Evolutionary conservation across 805 yeast genomes (phyloP).

Genomic region (Sugiyamaella valdiviana): DNA sequence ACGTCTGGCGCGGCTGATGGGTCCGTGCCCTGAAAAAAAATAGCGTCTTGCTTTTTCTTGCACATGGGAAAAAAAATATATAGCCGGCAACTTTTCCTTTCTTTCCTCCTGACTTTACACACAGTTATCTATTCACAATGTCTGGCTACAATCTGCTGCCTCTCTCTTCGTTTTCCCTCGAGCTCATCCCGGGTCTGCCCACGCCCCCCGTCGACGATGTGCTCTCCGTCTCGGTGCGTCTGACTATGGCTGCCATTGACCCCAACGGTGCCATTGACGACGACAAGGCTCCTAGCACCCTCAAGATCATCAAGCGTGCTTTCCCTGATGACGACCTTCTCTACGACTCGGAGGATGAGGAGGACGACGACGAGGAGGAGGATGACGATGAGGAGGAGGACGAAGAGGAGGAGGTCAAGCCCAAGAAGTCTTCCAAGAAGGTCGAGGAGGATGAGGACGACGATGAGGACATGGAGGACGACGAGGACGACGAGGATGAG

Average conservation of each 20-base stretch:
- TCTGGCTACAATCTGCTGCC: conserved; percentile 48
- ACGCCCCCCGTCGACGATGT: conserved; percentile 81
- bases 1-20: neutral
- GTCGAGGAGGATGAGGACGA: conserved; percentile 43
- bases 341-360: conserved; percentile 28
- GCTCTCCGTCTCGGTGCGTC: conserved; percentile 80
- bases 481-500: conserved; percentile 50
- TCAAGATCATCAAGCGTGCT: conserved; percentile 77
- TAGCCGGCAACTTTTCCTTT: neutral
- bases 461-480: conserved; percentile 44
- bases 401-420: conserved; percentile 37
- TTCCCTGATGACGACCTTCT: conserved; percentile 27
- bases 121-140: conserved; percentile 34
- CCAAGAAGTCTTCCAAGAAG: conserved; percentile 35
- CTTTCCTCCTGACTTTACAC: conserved; percentile 50
- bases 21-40: neutral
- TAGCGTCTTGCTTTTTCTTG: neutral
- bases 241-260: conserved; percentile 93
- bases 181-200: conserved; percentile 80
- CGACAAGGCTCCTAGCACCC: conserved; percentile 59
- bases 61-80: neutral
- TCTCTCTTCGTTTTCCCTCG: conserved; percentile 78
- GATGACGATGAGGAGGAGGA: conserved; percentile 35
- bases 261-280: conserved; percentile 70
- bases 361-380: conserved; percentile 31